Evolutionary conservation across 78 protist genomes (phyloP).

Genomic region (Dictyostelium firmibasis): DNA sequence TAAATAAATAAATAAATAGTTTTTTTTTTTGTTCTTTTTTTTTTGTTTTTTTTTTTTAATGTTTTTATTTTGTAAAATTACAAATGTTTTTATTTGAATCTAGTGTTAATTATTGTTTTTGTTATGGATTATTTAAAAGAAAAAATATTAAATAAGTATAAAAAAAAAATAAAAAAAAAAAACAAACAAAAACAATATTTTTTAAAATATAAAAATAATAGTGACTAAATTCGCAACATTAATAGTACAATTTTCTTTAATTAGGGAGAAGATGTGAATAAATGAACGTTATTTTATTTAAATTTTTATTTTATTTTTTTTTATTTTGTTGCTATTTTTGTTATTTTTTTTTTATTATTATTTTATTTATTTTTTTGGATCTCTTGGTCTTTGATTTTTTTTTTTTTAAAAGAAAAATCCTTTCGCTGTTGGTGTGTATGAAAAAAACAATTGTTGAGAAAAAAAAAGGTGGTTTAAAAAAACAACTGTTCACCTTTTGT

Average conservation of each 20-base stretch:
- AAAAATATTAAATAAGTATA: too few relatives aligned
- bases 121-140: background rate
- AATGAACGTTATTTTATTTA: background rate
- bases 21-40: background rate
- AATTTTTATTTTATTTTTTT: background rate
- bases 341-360: too few relatives aligned
- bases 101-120: background rate
- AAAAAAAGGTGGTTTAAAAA: background rate
- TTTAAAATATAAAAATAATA: background rate
- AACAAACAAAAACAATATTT: too few relatives aligned
- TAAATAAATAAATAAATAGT: background rate
- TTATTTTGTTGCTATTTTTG: background rate
- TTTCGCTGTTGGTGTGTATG: background rate
- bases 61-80: background rate
- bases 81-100: background rate
- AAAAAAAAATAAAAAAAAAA: background rate
- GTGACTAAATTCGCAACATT: background rate
- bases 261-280: background rate
- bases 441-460: too few relatives aligned
- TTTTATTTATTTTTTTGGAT: background rate
- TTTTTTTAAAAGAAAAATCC: background rate
- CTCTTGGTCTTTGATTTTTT: background rate
- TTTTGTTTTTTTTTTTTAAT: background rate
- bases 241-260: background rate
- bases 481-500: background rate